Conservation (phyloP, 495 filamentous ascomycete species). For the Penicillium verhagenii region DNA sequence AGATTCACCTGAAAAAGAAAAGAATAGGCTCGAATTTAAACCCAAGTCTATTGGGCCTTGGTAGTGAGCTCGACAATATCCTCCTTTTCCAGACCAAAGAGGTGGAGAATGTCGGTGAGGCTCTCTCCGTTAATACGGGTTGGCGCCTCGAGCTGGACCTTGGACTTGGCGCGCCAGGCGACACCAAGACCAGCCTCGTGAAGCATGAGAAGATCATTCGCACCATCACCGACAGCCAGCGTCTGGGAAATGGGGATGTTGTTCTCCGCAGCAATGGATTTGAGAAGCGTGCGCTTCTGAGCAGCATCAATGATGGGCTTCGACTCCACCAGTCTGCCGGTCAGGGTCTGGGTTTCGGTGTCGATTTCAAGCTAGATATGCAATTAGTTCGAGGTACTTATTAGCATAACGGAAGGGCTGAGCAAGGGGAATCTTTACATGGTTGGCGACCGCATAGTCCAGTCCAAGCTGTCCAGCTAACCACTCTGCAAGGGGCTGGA, state of each 20-base stretch:
- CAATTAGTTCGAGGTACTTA: not conserved
- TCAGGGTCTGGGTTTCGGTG: conserved; percentile 63
- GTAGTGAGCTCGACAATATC: conserved; percentile 56
- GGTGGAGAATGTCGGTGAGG: conserved; percentile 76
- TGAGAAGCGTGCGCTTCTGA: conserved; percentile 73
- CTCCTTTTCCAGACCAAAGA: conserved; percentile 72
- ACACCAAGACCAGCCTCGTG: conserved; percentile 82
- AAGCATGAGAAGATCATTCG: conserved; percentile 95
- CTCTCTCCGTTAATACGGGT: conserved; percentile 78
- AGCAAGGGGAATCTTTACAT: conserved; percentile 39
- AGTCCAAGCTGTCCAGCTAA: conserved; percentile 75
- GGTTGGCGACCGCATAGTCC: conserved; percentile 85
- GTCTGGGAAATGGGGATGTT: conserved; percentile 71
- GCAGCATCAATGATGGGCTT: conserved; percentile 79
- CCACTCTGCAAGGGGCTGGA: conserved; percentile 84
- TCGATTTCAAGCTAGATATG: conserved; percentile 35
- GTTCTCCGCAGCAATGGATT: conserved; percentile 73
- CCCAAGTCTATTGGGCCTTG: conserved; percentile 5
- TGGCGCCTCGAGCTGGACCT: conserved; percentile 82
- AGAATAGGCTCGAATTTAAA: not conserved
- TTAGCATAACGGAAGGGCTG: not conserved
- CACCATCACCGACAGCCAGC: conserved; percentile 87
- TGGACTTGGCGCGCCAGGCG: conserved; percentile 90
- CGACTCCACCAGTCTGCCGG: conserved; percentile 67
- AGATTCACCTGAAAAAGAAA: not conserved